phyloP scores from a whole-genome alignment of 2,329 filamentous ascomycete species.

The Xylariaceae sp. region DNA sequence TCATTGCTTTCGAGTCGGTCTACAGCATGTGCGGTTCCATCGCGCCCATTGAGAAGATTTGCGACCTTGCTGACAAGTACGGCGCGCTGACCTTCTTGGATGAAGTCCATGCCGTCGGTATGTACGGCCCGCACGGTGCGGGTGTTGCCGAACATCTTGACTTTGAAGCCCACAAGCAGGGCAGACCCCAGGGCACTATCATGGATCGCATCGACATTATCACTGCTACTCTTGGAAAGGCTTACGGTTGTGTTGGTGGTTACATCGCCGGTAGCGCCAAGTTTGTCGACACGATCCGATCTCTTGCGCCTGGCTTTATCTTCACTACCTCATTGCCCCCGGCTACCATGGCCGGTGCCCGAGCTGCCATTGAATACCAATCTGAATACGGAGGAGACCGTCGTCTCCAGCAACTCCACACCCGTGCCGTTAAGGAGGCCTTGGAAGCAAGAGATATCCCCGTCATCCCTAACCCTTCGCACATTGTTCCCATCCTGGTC shows the following conservation, averaged over 20 bases:
- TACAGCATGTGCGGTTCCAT: conserved; percentile 99
- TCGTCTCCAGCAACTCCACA: conserved; percentile 90
- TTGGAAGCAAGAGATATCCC: conserved; percentile 78
- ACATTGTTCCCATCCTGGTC: conserved; percentile 91
- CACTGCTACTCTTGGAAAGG: conserved; percentile 93
- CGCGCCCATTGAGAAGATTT: conserved; percentile 92
- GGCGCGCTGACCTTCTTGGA: conserved; percentile 96
- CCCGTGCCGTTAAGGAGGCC: conserved; percentile 84
- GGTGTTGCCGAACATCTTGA: conserved; percentile 97
- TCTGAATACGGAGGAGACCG: conserved; percentile 79
- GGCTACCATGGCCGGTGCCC: conserved; percentile 92
- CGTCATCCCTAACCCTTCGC: conserved; percentile 94
- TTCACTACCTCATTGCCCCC: conserved; percentile 97
- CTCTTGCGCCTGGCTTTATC: conserved; percentile 94
- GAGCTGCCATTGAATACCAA: conserved; percentile 90
- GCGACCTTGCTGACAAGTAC: conserved; percentile 94
- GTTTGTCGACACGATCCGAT: conserved; percentile 88
- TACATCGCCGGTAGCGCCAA: conserved; percentile 89
- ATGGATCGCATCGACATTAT: conserved; percentile 98
- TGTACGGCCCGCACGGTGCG: conserved; percentile 95
- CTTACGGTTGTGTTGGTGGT: conserved; percentile 94
- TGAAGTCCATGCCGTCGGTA: conserved; percentile 97
- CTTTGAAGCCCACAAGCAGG: conserved; percentile 76
- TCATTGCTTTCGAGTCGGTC: conserved; percentile 97
- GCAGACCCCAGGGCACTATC: conserved; percentile 71